phyloP scores from a whole-genome alignment of 1,284 basidiomycete species.

The Peniophora sp. region DNA sequence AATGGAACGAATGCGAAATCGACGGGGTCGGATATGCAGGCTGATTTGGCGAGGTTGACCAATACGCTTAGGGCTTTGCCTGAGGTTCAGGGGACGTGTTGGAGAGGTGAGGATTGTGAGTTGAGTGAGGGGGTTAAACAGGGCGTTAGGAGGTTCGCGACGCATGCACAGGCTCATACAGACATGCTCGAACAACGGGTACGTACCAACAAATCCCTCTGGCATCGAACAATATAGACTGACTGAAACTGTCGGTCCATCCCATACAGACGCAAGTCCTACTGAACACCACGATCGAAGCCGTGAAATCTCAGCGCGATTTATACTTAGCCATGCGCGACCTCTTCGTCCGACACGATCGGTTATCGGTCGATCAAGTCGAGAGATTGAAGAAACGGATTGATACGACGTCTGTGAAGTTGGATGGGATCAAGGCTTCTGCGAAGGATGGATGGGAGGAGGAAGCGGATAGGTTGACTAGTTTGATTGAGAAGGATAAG shows the following conservation, averaged over 20 bases:
- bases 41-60: constrained; percentile 75
- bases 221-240: too few relatives aligned
- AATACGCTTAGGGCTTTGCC: constrained; percentile 74
- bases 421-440: constrained; percentile 61
- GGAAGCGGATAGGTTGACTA: constrained; percentile 69
- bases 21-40: constrained; percentile 40
- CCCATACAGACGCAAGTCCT: constrained; percentile 44
- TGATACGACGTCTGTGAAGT: constrained; percentile 64
- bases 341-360: constrained; percentile 76
- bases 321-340: constrained; percentile 81
- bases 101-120: constrained; percentile 77
- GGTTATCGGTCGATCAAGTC: constrained; percentile 77
- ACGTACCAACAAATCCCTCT: constrained; percentile 27
- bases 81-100: constrained; percentile 70
- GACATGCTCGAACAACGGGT: constrained; percentile 77
- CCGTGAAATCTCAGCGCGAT: constrained; percentile 79
- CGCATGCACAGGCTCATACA: constrained; percentile 66
- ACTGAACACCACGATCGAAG: constrained; percentile 61
- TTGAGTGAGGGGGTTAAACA: constrained; percentile 73
- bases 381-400: constrained; percentile 82
- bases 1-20: constrained; percentile 9
- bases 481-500: constrained; percentile 70
- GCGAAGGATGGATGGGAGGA: constrained; percentile 77
- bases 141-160: constrained; percentile 62
- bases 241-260: too few relatives aligned